Evolutionary conservation across 228 moss, liverwort and hornwort genomes (phyloP).

Genomic region (Sphagnum fallax): DNA sequence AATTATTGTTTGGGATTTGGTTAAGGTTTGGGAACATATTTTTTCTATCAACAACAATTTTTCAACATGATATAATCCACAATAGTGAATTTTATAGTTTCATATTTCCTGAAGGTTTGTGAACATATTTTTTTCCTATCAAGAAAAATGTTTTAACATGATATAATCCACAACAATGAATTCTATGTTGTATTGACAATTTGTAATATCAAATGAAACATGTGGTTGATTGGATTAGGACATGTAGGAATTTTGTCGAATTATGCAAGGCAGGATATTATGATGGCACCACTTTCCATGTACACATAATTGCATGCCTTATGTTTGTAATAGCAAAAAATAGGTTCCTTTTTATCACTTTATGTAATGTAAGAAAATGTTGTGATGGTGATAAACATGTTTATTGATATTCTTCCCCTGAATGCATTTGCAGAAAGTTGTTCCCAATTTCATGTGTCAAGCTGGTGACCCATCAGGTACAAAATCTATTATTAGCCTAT

Average conservation of each 20-base stretch:
- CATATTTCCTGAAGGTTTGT: not conserved
- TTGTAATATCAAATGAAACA: not conserved
- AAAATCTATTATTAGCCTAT: not conserved
- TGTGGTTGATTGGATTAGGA: constrained; percentile 21
- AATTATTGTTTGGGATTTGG: too few relatives aligned
- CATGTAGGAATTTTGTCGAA: constrained; percentile 83
- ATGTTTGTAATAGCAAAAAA: not conserved
- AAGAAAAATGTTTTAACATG: too few relatives aligned
- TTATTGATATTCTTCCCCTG: too few relatives aligned
- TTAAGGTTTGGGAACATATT: too few relatives aligned
- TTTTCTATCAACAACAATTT: too few relatives aligned
- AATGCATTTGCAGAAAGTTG: constrained; percentile 27
- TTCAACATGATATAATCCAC: too few relatives aligned
- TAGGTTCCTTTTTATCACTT: not conserved
- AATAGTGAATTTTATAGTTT: not conserved
- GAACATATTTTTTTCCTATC: not conserved
- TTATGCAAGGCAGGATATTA: constrained; percentile 88
- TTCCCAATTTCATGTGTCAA: constrained; percentile 85
- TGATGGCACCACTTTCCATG: constrained; percentile 90
- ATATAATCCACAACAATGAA: too few relatives aligned
- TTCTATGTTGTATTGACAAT: not conserved
- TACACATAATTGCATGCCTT: constrained; percentile 10
- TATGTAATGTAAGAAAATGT: constrained; percentile 10
- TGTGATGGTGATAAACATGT: too few relatives aligned
- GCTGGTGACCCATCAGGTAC: constrained; percentile 84